Base-by-base conservation (phyloP, 1,139 yeast genomes). In the Zygosaccharomyces sapae region DNA sequence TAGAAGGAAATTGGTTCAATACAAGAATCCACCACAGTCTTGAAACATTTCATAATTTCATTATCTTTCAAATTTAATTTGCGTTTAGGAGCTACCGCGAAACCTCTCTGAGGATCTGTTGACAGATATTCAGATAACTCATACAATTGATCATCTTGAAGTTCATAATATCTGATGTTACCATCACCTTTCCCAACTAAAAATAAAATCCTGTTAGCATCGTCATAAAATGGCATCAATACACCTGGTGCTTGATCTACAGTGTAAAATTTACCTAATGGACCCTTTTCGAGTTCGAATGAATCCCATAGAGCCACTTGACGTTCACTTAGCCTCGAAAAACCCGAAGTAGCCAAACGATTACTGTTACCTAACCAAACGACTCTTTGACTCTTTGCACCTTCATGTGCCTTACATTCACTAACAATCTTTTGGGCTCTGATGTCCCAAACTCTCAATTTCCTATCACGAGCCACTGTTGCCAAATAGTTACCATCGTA, bases 151-250 rank as follows among this genome's bases (percentile, higher is more conserved):
- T 92, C 97, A 58, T 85, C 81, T 55, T 81, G 86, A 63, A 77
- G 87, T 69, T 90, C 97, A 63, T 74, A 89, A 70, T 90, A 90
- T 62, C 97, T 86, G 63, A 92, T 88, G 67, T 92, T 92, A 61
- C 98, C 97, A 67, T 92, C 98, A 66, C 98, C 99, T 68, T 92
- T 92, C 57, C 98, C 98, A 33, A 96, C 97, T 54, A 92, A 73
- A 65, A 85, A 92, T 53, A 94, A 74, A 49, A 90, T 80, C 50
- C 83, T 79, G 45, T 87, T 88, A 37, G 85, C 79, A 36, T 80
- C 85, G 63, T 92, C 99, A 63, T 73, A 92, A 61, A 83, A 78
- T 22, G 98, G 98, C 76, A 94, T 83, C 66, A 89, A 74, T 33
- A 92, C 88, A 57, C 98, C 98, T 0, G 97, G 86, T 5, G 95